Evolutionary conservation across 768 basidiomycete species (phyloP).

Genomic region (Lentinus tigrinus): DNA sequence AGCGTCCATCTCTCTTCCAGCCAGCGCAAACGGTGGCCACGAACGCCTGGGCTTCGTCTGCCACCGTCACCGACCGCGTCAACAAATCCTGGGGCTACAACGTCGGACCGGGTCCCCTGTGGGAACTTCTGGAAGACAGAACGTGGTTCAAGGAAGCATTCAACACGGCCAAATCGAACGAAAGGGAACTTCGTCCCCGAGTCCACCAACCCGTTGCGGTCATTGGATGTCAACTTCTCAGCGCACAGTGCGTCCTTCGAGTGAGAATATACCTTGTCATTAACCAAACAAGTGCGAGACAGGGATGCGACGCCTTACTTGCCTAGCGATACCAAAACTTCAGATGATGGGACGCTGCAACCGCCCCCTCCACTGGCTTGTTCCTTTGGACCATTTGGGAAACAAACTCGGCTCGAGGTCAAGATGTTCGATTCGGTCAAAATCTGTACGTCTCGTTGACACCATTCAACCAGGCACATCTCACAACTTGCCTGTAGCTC

Average conservation of each 20-base stretch:
- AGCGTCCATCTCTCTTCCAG: slow-evolving; percentile 50
- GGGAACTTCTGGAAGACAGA: slow-evolving; percentile 78
- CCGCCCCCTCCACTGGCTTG: slow-evolving; percentile 59
- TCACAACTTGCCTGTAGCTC: slow-evolving; percentile 40
- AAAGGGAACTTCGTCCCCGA: slow-evolving; percentile 54
- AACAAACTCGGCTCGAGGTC: slow-evolving; percentile 49
- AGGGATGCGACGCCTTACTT: slow-evolving; percentile 62
- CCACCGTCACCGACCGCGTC: slow-evolving; percentile 51
- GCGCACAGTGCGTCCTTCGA: slow-evolving; percentile 6
- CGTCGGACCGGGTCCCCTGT: slow-evolving; percentile 72
- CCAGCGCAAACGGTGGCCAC: slow-evolving; percentile 44
- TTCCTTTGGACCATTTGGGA: slow-evolving; percentile 61
- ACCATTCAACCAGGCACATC: too few species aligned
- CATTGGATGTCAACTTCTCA: slow-evolving; percentile 2
- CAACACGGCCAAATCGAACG: slow-evolving; percentile 29
- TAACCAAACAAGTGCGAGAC: not conserved
- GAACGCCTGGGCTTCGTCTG: slow-evolving; percentile 52
- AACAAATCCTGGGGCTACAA: slow-evolving; percentile 74
- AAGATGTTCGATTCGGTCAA: slow-evolving; percentile 54
- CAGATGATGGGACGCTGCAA: slow-evolving; percentile 48
- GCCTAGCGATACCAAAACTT: slow-evolving; percentile 51
- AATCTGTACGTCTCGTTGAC: slow-evolving; percentile 65
- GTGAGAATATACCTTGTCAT: not conserved
- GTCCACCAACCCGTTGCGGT: slow-evolving; percentile 48
- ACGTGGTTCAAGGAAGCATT: slow-evolving; percentile 72